Evolutionary conservation across 257 asterid genomes (phyloP).

Genomic region (Avicennia marina): DNA sequence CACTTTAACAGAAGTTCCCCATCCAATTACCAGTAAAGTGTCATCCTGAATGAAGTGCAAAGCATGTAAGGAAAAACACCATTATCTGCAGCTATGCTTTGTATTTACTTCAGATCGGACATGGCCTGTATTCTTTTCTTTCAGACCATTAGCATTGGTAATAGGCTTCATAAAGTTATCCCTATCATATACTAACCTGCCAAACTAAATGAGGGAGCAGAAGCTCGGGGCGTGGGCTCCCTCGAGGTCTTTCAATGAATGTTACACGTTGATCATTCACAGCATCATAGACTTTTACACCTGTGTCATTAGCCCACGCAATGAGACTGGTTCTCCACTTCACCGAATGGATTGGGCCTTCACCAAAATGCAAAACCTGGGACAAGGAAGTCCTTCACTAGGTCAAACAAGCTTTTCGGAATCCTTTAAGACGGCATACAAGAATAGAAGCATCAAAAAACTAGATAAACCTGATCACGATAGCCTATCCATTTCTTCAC

Average conservation of each 20-base stretch:
- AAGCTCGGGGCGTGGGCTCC: conserved; percentile 94
- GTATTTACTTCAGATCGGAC: conserved; percentile 7
- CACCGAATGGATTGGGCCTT: conserved; percentile 95
- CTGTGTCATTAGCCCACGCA: conserved; percentile 99
- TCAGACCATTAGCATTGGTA: conserved; percentile 12
- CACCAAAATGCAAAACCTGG: conserved; percentile 96
- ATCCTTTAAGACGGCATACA: conserved; percentile 21
- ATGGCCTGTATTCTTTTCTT: conserved; percentile 1
- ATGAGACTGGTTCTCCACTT: conserved; percentile 92
- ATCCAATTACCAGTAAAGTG: conserved; percentile 85
- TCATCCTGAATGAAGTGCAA: conserved; percentile 67
- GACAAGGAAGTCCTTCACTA: conserved; percentile 24
- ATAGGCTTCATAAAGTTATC: conserved; percentile 1
- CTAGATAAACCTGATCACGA: conserved; percentile 80
- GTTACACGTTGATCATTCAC: conserved; percentile 89
- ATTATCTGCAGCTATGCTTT: conserved; percentile 6
- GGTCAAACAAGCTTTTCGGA: conserved; percentile 17
- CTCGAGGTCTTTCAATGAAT: conserved; percentile 89
- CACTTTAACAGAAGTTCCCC: conserved; percentile 90
- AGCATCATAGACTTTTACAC: conserved; percentile 96
- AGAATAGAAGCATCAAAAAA: conserved; percentile 17
- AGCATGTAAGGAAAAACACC: conserved; percentile 24
- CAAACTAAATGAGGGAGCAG: conserved; percentile 93
- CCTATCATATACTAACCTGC: conserved; percentile 63
- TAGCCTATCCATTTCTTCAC: conserved; percentile 94